These are phyloP conservation scores for Sclerotinia trifoliorum DNA, from an alignment of 2,329 filamentous ascomycete genomes.

Conservation along the genomic window DNA sequence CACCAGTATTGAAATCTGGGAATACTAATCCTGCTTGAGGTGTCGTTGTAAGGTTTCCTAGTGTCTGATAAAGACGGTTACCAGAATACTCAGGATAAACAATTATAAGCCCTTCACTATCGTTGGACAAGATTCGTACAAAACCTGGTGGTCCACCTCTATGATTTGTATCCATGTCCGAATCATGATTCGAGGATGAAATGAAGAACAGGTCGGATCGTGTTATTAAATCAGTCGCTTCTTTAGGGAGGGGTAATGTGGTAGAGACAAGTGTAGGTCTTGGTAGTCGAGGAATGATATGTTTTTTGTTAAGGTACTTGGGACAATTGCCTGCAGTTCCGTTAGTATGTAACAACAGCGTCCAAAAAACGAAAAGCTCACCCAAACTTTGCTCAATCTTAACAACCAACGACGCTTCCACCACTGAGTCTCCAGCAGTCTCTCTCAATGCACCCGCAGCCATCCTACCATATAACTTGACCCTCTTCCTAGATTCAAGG, in stretches of 20 bases:
- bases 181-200: conserved; percentile 59
- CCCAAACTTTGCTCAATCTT: conserved; percentile 67
- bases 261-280: conserved; percentile 52
- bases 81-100: conserved; percentile 81
- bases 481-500: conserved; percentile 63
- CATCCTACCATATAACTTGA: conserved; percentile 71
- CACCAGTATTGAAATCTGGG: conserved; percentile 70
- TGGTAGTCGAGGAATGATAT: conserved; percentile 55
- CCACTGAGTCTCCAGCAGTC: conserved; percentile 31
- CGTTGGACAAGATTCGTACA: conserved; percentile 63
- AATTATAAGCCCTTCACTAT: conserved; percentile 47
- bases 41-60: conserved; percentile 71
- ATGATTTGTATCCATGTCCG: conserved; percentile 81
- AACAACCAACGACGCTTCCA: conserved; percentile 55
- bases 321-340: conserved; percentile 66
- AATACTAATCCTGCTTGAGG: conserved; percentile 69
- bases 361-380: conserved; percentile 30
- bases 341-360: conserved; percentile 10
- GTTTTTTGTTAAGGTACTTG: conserved; percentile 79
- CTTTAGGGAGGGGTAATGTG: conserved; percentile 40
- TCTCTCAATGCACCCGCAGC: conserved; percentile 58
- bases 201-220: conserved; percentile 77
- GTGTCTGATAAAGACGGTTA: conserved; percentile 78
- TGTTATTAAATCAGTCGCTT: conserved; percentile 51
- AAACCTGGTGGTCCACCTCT: conserved; percentile 75